phyloP scores from a whole-genome alignment of 139 green algal genomes.

The Penium margaritaceum region DNA sequence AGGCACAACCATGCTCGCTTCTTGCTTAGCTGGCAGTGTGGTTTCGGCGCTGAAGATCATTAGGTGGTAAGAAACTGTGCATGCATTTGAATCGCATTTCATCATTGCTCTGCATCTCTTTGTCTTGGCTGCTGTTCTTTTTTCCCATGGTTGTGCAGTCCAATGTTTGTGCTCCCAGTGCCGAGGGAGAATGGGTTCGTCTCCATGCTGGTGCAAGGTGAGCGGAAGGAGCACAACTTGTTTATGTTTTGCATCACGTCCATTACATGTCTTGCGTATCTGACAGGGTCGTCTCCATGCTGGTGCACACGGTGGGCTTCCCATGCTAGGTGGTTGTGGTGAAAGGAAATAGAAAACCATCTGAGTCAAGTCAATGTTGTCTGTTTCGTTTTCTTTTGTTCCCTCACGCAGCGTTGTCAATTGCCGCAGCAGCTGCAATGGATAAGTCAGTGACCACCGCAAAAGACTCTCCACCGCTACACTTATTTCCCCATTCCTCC shows the following conservation, averaged over 20 bases:
- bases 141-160: background rate
- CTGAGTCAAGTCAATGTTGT: no score
- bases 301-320: background rate
- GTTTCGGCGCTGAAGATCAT: no score
- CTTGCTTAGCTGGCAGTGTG: background rate
- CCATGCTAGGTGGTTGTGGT: background rate
- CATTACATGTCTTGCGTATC: no score
- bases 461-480: background rate
- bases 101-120: background rate
- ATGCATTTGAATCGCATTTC: background rate
- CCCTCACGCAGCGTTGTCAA: no score
- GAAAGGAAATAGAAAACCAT: no score
- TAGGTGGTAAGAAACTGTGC: background rate
- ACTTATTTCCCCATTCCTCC: slow-evolving; percentile 35
- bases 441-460: no score
- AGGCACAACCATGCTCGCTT: background rate
- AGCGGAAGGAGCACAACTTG: background rate
- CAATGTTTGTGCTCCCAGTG: slow-evolving; percentile 33
- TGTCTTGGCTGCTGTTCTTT: background rate
- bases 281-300: no score
- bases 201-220: slow-evolving; percentile 34
- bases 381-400: no score
- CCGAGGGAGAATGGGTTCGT: slow-evolving; percentile 6
- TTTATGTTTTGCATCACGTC: background rate
- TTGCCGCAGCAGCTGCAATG: no score